Percentiles rank a stretch among this genome's conserved stretches.
Conservation (phyloP, 2,329 filamentous ascomycete species). For the Ascomycota sp. region DNA sequence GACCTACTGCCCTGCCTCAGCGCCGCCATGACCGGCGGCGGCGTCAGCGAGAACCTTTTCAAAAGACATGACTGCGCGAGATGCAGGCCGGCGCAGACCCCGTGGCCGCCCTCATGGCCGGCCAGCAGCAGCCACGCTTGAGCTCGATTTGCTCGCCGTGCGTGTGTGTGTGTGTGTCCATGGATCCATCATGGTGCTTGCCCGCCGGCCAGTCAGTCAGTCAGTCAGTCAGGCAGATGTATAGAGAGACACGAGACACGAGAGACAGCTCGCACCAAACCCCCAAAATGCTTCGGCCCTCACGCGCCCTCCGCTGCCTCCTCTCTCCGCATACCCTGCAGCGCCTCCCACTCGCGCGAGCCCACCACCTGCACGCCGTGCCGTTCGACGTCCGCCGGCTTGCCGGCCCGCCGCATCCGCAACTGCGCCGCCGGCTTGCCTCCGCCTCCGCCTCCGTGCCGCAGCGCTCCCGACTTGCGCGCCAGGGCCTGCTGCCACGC, state of each 20-base stretch:
- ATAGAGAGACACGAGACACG: too few species aligned
- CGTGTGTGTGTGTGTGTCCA: too few species aligned
- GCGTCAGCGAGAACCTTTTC: constrained; percentile 83
- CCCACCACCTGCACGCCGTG: constrained; percentile 29
- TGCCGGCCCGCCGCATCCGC: constrained; percentile 24
- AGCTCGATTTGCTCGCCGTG: too few species aligned
- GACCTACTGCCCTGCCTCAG: constrained; percentile 72
- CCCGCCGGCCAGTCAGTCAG: too few species aligned
- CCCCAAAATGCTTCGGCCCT: not conserved
- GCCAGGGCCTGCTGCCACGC: constrained; percentile 35
- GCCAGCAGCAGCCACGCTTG: constrained; percentile 7
- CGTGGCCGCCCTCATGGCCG: constrained; percentile 22
- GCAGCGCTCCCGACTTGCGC: constrained; percentile 24
- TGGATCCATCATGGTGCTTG: too few species aligned
- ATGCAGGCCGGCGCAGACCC: constrained; percentile 40
- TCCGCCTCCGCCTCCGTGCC: constrained; percentile 6
- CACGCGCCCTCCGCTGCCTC: not conserved
- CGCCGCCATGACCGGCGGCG: constrained; percentile 76
- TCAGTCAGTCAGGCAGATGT: too few species aligned
- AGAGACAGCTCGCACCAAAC: not conserved
- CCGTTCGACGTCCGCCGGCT: constrained; percentile 17
- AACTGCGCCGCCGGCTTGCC: constrained; percentile 23
- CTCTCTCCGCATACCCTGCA: too few species aligned
- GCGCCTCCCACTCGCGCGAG: constrained; percentile 32
- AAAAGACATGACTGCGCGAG: constrained; percentile 94